Conservation (phyloP, 2,329 filamentous ascomycete species). For the Cladosporium sphaerospermum region DNA sequence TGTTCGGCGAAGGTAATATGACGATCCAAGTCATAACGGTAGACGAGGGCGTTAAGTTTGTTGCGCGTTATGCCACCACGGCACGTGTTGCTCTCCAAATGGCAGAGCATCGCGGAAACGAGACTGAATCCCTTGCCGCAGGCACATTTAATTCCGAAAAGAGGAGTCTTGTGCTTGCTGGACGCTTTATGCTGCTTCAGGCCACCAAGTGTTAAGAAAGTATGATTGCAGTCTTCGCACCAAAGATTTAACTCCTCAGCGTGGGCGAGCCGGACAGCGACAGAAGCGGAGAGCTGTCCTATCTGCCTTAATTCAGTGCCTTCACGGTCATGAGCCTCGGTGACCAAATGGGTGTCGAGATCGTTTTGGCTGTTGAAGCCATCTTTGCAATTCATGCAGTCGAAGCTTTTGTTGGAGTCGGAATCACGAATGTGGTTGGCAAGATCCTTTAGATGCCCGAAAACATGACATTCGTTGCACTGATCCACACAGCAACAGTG, state of each 20-base stretch:
- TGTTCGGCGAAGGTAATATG: slow-evolving; percentile 12
- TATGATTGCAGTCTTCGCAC: slow-evolving; percentile 14
- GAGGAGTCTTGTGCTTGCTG: slow-evolving; percentile 14
- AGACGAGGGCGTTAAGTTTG: slow-evolving; percentile 13
- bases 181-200: slow-evolving; percentile 16
- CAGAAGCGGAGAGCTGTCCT: background rate
- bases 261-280: background rate
- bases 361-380: slow-evolving; percentile 9
- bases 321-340: slow-evolving; percentile 3
- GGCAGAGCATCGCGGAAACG: slow-evolving; percentile 14
- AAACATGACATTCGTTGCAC: background rate
- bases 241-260: slow-evolving; percentile 12
- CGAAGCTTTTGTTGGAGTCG: slow-evolving; percentile 1
- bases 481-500: slow-evolving; percentile 17
- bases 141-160: slow-evolving; percentile 14
- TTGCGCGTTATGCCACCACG: slow-evolving; percentile 14
- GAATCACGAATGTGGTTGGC: slow-evolving; percentile 1
- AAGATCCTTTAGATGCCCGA: background rate
- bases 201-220: slow-evolving; percentile 7
- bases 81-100: slow-evolving; percentile 17
- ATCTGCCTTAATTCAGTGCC: background rate
- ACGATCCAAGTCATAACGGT: slow-evolving; percentile 12
- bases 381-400: background rate
- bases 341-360: slow-evolving; percentile 13
- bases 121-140: slow-evolving; percentile 13